phyloP scores from a whole-genome alignment of 2,329 filamentous ascomycete species.

The Fonsecaea nubica region DNA sequence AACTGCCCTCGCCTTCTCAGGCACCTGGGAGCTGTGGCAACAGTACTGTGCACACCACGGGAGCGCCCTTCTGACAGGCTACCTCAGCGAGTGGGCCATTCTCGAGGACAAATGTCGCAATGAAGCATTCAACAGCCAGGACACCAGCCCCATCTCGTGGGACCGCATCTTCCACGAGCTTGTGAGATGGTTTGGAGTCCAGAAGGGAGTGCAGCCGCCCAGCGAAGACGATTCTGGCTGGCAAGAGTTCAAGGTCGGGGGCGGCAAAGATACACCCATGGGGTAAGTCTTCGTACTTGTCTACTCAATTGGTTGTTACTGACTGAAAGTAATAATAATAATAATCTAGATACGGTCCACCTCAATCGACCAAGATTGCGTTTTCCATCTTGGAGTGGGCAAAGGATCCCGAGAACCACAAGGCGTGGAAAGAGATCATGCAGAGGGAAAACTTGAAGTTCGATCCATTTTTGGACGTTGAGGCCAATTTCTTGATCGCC shows the following conservation, averaged over 20 bases:
- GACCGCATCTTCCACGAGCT: slow-evolving; percentile 57
- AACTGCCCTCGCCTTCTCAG: slow-evolving; percentile 53
- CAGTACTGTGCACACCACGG: slow-evolving; percentile 49
- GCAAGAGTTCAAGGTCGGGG: slow-evolving; percentile 24
- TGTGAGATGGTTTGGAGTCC: slow-evolving; percentile 53
- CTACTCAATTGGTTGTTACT: no score
- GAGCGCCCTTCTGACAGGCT: slow-evolving; percentile 55
- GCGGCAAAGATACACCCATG: slow-evolving; percentile 41
- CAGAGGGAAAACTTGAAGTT: slow-evolving; percentile 41
- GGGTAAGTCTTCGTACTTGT: slow-evolving; percentile 44
- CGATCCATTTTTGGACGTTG: slow-evolving; percentile 39
- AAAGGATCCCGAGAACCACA: slow-evolving; percentile 50
- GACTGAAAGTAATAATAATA: no score
- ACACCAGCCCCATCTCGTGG: slow-evolving; percentile 57
- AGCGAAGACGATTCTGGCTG: slow-evolving; percentile 36
- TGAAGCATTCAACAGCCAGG: slow-evolving; percentile 59
- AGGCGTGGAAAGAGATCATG: slow-evolving; percentile 56
- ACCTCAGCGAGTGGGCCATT: slow-evolving; percentile 59
- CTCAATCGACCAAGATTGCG: slow-evolving; percentile 45
- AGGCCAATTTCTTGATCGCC: slow-evolving; percentile 38
- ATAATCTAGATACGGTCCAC: slow-evolving; percentile 43
- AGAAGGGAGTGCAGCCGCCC: slow-evolving; percentile 45
- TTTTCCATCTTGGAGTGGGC: slow-evolving; percentile 58
- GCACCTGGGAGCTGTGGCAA: slow-evolving; percentile 55
- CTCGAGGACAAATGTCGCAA: slow-evolving; percentile 51